phyloP scores from a whole-genome alignment of 208 protist species.

The Leishmania braziliensis region DNA sequence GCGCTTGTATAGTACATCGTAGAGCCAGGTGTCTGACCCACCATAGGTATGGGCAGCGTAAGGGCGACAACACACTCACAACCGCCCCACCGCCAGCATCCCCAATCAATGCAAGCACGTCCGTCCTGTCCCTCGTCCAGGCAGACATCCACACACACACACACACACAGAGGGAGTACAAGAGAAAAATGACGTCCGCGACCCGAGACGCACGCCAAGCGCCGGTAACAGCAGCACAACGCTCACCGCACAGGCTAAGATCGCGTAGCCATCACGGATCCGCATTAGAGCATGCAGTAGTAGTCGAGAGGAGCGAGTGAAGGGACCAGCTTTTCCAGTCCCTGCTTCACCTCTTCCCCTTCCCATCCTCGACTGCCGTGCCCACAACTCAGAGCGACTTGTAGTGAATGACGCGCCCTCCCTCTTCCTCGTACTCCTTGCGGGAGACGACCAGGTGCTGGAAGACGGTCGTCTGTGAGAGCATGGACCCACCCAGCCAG shows the following conservation, averaged over 20 bases:
- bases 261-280: background rate
- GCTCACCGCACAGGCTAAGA: background rate
- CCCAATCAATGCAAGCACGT: background rate
- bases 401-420: constrained; percentile 84
- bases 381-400: constrained; percentile 62
- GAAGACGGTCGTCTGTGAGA: constrained; percentile 87
- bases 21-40: background rate
- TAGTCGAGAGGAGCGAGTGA: background rate
- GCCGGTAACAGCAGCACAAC: background rate
- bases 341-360: background rate
- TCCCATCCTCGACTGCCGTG: background rate
- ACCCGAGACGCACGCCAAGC: background rate
- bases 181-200: background rate
- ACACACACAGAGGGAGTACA: background rate
- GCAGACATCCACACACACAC: background rate
- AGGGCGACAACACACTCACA: background rate
- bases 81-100: background rate
- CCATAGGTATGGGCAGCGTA: background rate
- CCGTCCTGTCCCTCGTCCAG: background rate
- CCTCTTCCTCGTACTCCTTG: constrained; percentile 89
- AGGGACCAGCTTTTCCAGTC: background rate
- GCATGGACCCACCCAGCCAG: constrained; percentile 85
- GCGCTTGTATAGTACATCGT: background rate
- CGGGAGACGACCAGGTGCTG: constrained; percentile 81
- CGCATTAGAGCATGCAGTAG: background rate